Evolutionary conservation across 1,284 basidiomycete species (phyloP).

Genomic region (Puccinia coronata): DNA sequence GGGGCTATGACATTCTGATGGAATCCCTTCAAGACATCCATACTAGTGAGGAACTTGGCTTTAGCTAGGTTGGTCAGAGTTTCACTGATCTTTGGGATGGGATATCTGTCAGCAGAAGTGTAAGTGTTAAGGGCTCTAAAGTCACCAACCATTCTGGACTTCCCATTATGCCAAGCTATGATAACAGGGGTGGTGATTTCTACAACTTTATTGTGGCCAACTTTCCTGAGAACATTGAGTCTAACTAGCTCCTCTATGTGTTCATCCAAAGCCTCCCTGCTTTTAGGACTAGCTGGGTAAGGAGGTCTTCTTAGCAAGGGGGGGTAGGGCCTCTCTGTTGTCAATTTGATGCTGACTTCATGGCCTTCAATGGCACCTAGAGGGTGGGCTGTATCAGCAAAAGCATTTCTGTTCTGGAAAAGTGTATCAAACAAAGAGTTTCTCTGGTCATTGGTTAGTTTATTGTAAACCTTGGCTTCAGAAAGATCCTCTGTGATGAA

Average conservation of each 20-base stretch:
- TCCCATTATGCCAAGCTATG: slow-evolving; percentile 2
- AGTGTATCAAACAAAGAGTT: neutral
- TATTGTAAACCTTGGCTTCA: neutral
- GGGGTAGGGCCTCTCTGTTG: slow-evolving; percentile 20
- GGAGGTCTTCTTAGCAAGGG: slow-evolving; percentile 18
- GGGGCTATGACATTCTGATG: too few relatives aligned
- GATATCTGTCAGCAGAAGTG: neutral
- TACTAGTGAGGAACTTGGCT: neutral
- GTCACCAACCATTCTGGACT: neutral
- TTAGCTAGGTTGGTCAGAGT: neutral
- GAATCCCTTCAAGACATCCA: too few relatives aligned
- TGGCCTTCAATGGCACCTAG: slow-evolving; percentile 19
- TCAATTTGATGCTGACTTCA: slow-evolving; percentile 6
- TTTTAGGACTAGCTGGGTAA: slow-evolving; percentile 34
- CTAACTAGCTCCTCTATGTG: neutral
- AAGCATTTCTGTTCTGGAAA: neutral
- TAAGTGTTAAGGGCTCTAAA: neutral
- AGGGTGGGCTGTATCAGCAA: neutral
- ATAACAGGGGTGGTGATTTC: neutral
- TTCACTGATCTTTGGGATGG: neutral
- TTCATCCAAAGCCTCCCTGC: neutral
- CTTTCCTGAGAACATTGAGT: neutral
- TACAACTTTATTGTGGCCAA: slow-evolving; percentile 2
- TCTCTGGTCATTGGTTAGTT: neutral
- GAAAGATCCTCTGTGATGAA: neutral